These are phyloP conservation scores for Colletotrichum tropicale DNA, from an alignment of 2,329 filamentous ascomycete species.

Conservation along the genomic window DNA sequence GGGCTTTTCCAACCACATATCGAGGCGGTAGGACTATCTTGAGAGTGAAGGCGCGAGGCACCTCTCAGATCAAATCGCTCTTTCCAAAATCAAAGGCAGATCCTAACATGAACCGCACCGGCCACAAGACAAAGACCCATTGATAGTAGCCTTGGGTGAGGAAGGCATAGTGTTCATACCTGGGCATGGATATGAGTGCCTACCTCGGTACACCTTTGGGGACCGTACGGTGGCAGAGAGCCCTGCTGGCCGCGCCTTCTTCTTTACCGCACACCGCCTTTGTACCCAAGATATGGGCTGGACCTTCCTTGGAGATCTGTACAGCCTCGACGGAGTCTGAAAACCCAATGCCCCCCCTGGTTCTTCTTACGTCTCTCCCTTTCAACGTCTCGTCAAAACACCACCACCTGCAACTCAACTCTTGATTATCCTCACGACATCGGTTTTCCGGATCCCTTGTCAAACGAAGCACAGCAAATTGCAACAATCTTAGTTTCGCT, in stretches of 20 bases:
- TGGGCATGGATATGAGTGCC: background rate
- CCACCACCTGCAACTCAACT: background rate
- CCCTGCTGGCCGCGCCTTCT: background rate
- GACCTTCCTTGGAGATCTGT: background rate
- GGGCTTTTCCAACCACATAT: too few species aligned
- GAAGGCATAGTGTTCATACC: background rate
- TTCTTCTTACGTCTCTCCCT: background rate
- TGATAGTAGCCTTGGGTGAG: background rate
- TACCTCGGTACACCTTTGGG: background rate
- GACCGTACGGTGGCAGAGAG: background rate
- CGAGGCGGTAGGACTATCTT: too few species aligned
- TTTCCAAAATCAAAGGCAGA: too few species aligned
- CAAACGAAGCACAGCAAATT: background rate
- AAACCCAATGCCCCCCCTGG: background rate
- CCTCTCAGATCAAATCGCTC: too few species aligned
- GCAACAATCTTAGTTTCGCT: background rate
- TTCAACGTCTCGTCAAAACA: background rate
- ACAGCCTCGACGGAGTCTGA: accelerated
- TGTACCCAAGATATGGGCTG: background rate
- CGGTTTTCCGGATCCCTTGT: background rate
- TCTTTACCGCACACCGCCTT: background rate
- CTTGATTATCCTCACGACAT: background rate
- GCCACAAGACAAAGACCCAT: background rate
- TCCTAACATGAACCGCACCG: too few species aligned
- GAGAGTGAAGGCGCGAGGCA: too few species aligned